phyloP scores from a whole-genome alignment of 2,329 filamentous ascomycete species.

The Phoma sp. region DNA sequence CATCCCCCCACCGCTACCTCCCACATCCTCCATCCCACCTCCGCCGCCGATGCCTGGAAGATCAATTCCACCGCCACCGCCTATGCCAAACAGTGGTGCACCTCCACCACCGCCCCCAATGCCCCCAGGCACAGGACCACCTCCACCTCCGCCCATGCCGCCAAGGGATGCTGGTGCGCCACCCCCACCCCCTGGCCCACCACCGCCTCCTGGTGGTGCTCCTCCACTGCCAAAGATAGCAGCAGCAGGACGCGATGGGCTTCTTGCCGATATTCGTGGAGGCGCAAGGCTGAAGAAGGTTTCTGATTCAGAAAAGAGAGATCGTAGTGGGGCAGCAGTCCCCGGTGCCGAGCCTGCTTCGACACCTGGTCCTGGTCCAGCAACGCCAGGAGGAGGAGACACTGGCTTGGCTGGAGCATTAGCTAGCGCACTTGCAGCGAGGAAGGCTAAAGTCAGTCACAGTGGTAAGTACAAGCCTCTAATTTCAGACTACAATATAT shows the following conservation, averaged over 20 bases:
- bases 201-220: conserved; percentile 27
- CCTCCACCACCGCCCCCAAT: conserved; percentile 38
- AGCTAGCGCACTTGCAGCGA: conserved; percentile 81
- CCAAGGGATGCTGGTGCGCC: conserved; percentile 42
- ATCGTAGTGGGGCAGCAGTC: conserved; percentile 71
- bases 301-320: conserved; percentile 70
- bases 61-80: conserved; percentile 45
- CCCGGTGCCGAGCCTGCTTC: conserved; percentile 56
- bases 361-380: conserved; percentile 56
- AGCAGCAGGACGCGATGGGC: conserved; percentile 60
- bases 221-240: conserved; percentile 44
- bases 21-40: conserved; percentile 32
- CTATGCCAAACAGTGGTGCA: conserved; percentile 33
- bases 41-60: conserved; percentile 40
- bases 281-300: conserved; percentile 74
- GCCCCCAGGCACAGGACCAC: conserved; percentile 31
- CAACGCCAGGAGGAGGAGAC: conserved; percentile 36
- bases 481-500: conserved; percentile 16
- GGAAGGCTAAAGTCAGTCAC: conserved; percentile 92
- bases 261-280: conserved; percentile 75
- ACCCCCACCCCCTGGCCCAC: conserved; percentile 37
- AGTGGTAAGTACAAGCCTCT: conserved; percentile 69
- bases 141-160: conserved; percentile 48
- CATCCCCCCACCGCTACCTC: conserved; percentile 34
- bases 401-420: conserved; percentile 59